A percentile compares a stretch with the other conserved stretches of the same genome.
Conservation (phyloP, 495 filamentous ascomycete genomes). For the Podospora australis region DNA sequence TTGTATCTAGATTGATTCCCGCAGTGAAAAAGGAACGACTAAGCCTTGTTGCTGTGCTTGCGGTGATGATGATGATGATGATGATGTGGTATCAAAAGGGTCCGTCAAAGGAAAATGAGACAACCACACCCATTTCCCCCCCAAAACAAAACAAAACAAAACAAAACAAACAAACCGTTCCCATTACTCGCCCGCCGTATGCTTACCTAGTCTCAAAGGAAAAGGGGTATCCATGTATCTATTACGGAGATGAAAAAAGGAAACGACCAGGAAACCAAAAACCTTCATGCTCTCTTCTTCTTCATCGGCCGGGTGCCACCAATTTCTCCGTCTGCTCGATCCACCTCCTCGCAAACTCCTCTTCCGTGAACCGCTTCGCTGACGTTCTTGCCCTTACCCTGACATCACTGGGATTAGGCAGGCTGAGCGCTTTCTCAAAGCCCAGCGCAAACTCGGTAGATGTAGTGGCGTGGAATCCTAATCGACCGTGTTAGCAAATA, state of each 20-base stretch:
- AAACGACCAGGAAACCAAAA: not conserved
- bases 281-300: slow-evolving; percentile 7
- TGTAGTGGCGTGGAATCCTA: slow-evolving; percentile 78
- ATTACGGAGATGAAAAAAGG: not conserved
- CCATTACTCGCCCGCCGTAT: no score
- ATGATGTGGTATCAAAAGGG: no score
- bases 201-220: no score
- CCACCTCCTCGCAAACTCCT: slow-evolving; percentile 75
- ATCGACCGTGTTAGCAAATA: slow-evolving; percentile 10
- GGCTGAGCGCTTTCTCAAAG: slow-evolving; percentile 66
- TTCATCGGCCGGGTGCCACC: slow-evolving; percentile 35
- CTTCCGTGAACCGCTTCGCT: slow-evolving; percentile 79
- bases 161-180: no score
- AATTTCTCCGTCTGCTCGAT: slow-evolving; percentile 61
- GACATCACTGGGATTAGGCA: slow-evolving; percentile 60
- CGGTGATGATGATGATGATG: no score
- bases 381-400: slow-evolving; percentile 66
- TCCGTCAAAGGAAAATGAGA: no score
- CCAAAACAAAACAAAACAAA: no score
- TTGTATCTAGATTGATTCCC: no score
- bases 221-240: slow-evolving; percentile 23
- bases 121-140: no score
- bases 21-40: no score
- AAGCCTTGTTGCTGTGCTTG: no score
- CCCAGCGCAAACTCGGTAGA: slow-evolving; percentile 67